These are phyloP conservation scores for Diaporthe velutina DNA, from an alignment of 2,329 filamentous ascomycete genomes.

Conservation along the genomic window DNA sequence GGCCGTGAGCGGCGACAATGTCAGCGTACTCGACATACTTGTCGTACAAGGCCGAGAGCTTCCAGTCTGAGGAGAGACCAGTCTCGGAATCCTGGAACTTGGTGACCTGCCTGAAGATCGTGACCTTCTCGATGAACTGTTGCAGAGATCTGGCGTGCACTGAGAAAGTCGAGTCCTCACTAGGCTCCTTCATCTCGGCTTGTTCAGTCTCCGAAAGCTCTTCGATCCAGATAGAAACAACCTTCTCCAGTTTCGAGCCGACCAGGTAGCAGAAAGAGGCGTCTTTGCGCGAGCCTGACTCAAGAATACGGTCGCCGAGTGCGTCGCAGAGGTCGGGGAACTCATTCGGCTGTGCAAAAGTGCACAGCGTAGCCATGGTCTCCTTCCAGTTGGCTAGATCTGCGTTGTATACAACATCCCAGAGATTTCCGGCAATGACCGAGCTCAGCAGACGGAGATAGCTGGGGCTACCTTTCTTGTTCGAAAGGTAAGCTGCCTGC, in stretches of 20 bases:
- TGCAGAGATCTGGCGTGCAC: conserved; percentile 91
- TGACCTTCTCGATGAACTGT: conserved; percentile 97
- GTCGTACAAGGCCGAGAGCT: conserved; percentile 87
- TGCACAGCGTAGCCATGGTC: conserved; percentile 95
- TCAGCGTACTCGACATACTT: conserved; percentile 98
- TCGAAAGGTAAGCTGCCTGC: conserved; percentile 89
- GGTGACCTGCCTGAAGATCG: conserved; percentile 93
- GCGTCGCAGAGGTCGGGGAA: conserved; percentile 97
- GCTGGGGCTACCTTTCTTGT: conserved; percentile 85
- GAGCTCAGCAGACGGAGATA: conserved; percentile 92
- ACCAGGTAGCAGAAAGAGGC: conserved; percentile 97
- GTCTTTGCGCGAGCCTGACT: conserved; percentile 83
- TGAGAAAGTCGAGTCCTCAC: conserved; percentile 86
- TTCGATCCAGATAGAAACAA: conserved; percentile 92
- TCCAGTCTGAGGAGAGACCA: conserved; percentile 83
- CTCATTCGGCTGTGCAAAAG: conserved; percentile 90
- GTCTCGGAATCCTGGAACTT: conserved; percentile 88
- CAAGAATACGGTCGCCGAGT: conserved; percentile 89
- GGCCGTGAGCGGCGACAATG: conserved; percentile 90
- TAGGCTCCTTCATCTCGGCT: conserved; percentile 76
- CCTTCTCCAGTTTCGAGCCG: conserved; percentile 97
- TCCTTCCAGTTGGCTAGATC: conserved; percentile 96
- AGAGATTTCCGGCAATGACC: conserved; percentile 95
- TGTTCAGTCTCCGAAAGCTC: conserved; percentile 90
- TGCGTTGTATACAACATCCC: conserved; percentile 98